Percentiles rank a stretch among this genome's conserved stretches.
phyloP scores from a whole-genome alignment of 805 yeast genomes.

The Spathaspora passalidarum region DNA sequence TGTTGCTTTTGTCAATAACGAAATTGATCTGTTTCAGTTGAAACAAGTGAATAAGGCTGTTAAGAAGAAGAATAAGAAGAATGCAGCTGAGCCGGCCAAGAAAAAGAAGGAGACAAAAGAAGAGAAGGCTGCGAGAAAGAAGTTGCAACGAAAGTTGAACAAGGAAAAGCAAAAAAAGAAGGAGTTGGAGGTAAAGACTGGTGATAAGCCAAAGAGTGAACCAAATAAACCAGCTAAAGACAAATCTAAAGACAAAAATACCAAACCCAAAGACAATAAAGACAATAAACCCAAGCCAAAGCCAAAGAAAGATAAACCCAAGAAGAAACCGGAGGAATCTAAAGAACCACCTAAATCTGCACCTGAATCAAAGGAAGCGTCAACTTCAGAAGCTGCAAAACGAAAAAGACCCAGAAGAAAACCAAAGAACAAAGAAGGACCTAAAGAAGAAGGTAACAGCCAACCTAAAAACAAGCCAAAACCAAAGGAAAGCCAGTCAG shows the following conservation, averaged over 20 bases:
- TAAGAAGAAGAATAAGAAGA: slow-evolving; percentile 1
- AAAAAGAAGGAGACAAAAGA: slow-evolving; percentile 1
- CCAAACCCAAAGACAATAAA: neutral
- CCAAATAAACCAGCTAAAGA: neutral
- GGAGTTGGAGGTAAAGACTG: slow-evolving; percentile 6
- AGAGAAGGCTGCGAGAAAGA: slow-evolving; percentile 7
- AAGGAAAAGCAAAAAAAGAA: slow-evolving; percentile 11
- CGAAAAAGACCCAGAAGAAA: neutral
- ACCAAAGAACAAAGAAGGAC: neutral
- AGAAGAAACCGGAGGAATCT: neutral
- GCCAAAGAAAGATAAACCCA: neutral
- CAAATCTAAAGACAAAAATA: neutral
- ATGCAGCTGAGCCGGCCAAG: neutral
- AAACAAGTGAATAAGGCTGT: slow-evolving; percentile 9
- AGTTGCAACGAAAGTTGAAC: slow-evolving; percentile 7
- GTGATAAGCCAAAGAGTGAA: neutral
- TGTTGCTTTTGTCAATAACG: slow-evolving; percentile 7
- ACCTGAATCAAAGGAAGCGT: neutral
- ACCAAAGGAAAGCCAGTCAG: neutral
- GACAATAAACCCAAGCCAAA: neutral
- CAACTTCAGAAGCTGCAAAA: neutral
- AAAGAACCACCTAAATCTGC: neutral
- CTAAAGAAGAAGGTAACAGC: neutral
- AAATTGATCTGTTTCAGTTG: slow-evolving; percentile 9
- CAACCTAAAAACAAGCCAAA: too few relatives aligned